Evolutionary conservation across 768 basidiomycete species (phyloP).

Genomic region (Termitomyces sp.): DNA sequence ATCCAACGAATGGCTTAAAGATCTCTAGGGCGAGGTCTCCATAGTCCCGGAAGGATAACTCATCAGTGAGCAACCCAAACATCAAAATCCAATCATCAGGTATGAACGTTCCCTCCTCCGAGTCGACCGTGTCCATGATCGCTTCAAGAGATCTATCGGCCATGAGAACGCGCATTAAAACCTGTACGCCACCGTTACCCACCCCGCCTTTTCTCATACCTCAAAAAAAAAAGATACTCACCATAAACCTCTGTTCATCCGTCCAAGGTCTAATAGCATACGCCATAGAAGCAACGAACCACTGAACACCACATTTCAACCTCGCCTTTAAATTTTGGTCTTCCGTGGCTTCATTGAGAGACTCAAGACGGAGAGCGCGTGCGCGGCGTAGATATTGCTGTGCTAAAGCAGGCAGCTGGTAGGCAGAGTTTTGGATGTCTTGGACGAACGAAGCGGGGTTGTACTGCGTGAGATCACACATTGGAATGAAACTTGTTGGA

Average conservation of each 20-base stretch:
- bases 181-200: neutral
- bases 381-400: neutral
- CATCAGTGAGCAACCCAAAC: constrained; percentile 7
- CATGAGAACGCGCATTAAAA: neutral
- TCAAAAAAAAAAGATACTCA: neutral
- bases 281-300: constrained; percentile 6
- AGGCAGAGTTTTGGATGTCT: neutral
- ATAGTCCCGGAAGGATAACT: neutral
- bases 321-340: neutral
- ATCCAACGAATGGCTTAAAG: constrained; percentile 4
- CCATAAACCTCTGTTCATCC: neutral
- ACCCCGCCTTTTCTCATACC: neutral
- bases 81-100: constrained; percentile 9
- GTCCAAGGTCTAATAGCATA: neutral
- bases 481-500: neutral
- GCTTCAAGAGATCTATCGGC: constrained; percentile 1
- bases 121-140: constrained; percentile 6
- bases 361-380: neutral
- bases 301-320: neutral
- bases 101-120: neutral
- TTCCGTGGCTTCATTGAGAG: neutral
- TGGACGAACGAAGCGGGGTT: neutral
- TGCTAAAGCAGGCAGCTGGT: constrained; percentile 1
- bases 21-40: neutral
- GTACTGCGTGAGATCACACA: neutral